Conservation (phyloP, 352 stramenopile species). For the Elongisporangium anandrum region DNA sequence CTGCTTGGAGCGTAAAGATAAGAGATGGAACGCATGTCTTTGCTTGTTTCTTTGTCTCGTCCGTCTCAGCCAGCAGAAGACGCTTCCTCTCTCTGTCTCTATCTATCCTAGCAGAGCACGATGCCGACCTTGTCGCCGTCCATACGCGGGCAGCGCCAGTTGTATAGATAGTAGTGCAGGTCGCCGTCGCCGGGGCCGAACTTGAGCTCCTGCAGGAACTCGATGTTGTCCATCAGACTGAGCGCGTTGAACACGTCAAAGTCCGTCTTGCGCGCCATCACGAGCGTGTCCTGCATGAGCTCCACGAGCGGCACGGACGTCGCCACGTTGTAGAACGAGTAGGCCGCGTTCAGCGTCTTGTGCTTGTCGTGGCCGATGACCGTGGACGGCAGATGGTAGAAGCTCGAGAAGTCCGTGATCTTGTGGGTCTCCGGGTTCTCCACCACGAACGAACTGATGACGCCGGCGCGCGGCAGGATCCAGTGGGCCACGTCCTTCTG, state of each 20-base stretch:
- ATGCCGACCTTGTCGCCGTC: slow-evolving; percentile 42
- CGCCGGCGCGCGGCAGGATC: slow-evolving; percentile 92
- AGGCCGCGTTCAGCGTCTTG: slow-evolving; percentile 93
- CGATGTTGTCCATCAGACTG: slow-evolving; percentile 59
- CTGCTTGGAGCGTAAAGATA: background rate
- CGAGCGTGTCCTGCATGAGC: slow-evolving; percentile 66
- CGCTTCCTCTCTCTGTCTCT: slow-evolving; percentile 23
- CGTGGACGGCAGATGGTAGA: slow-evolving; percentile 97
- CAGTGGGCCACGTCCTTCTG: slow-evolving; percentile 95
- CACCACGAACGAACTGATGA: slow-evolving; percentile 94
- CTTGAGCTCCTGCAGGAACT: slow-evolving; percentile 54
- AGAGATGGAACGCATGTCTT: background rate
- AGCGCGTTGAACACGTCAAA: slow-evolving; percentile 71
- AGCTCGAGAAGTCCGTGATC: slow-evolving; percentile 94
- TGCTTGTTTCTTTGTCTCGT: background rate
- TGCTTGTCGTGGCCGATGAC: slow-evolving; percentile 95
- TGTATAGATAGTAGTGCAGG: slow-evolving; percentile 77
- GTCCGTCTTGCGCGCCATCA: slow-evolving; percentile 47
- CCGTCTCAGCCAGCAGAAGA: background rate
- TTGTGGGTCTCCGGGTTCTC: slow-evolving; percentile 50
- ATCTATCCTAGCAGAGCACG: slow-evolving; percentile 43
- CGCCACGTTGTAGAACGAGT: slow-evolving; percentile 97
- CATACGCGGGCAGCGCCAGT: slow-evolving; percentile 74
- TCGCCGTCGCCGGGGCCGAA: slow-evolving; percentile 57
- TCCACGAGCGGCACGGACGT: slow-evolving; percentile 47